phyloP scores from a whole-genome alignment of 1,139 yeast genomes.

The Yamadazyma dushanensis region DNA sequence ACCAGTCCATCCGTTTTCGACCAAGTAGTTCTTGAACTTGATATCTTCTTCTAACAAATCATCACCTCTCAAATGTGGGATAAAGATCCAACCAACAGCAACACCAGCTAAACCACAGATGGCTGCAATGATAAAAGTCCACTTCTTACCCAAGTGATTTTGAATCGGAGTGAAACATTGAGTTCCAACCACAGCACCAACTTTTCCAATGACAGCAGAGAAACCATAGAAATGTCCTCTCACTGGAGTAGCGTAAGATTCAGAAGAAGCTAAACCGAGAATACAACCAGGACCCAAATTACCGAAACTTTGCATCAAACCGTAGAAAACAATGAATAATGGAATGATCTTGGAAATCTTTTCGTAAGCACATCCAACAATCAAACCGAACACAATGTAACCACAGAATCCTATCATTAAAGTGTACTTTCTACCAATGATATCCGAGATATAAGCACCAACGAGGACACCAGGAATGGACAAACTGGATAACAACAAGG shows the following conservation, averaged over 20 bases:
- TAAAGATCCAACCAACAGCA: constrained; percentile 55
- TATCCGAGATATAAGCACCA: constrained; percentile 44
- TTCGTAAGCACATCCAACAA: constrained; percentile 47
- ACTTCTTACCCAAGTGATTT: constrained; percentile 28
- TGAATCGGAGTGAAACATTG: constrained; percentile 46
- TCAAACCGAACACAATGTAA: constrained; percentile 48
- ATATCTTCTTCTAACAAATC: constrained; percentile 69
- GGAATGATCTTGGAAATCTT: constrained; percentile 41
- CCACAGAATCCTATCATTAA: constrained; percentile 47
- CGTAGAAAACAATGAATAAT: constrained; percentile 47
- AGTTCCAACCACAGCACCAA: constrained; percentile 52
- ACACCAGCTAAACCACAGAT: constrained; percentile 69
- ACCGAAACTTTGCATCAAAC: constrained; percentile 52
- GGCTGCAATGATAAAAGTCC: constrained; percentile 63
- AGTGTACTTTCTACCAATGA: constrained; percentile 47
- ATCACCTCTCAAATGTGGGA: constrained; percentile 67
- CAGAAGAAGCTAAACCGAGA: constrained; percentile 69
- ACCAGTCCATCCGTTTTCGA: constrained; percentile 69
- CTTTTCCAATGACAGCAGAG: constrained; percentile 51
- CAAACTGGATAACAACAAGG: constrained; percentile 40
- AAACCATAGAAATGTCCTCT: constrained; percentile 64
- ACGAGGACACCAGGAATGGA: constrained; percentile 49
- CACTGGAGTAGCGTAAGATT: constrained; percentile 71
- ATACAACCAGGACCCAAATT: constrained; percentile 78
- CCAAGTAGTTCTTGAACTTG: constrained; percentile 59